These are phyloP conservation scores for Paracoccidioides brasiliensis DNA, from an alignment of 2,329 filamentous ascomycete species.

Conservation along the genomic window DNA sequence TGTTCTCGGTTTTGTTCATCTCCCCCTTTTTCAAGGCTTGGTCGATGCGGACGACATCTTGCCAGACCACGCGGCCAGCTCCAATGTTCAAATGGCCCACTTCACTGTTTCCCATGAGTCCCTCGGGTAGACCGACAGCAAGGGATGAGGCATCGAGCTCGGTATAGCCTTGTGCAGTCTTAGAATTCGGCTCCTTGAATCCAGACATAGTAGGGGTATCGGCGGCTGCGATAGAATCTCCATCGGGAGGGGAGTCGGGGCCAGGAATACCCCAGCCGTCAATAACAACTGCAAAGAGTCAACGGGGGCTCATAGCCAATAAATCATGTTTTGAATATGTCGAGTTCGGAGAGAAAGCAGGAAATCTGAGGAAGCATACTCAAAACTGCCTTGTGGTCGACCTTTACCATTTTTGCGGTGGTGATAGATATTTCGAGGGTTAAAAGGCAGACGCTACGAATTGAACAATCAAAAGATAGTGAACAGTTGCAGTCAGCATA, in stretches of 20 bases:
- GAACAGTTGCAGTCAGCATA: not conserved
- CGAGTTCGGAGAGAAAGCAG: conserved; percentile 10
- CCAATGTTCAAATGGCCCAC: conserved; percentile 98
- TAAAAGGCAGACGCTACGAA: not conserved
- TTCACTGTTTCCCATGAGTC: conserved; percentile 97
- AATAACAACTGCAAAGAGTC: conserved; percentile 66
- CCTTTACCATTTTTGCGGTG: conserved; percentile 45
- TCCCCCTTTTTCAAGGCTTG: conserved; percentile 77
- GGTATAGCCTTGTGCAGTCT: conserved; percentile 70
- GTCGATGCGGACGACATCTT: conserved; percentile 94
- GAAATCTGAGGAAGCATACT: conserved; percentile 35
- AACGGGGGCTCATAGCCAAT: conserved; percentile 9
- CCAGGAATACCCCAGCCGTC: conserved; percentile 93
- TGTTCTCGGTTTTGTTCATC: conserved; percentile 60
- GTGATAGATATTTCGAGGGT: not conserved
- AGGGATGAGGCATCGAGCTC: conserved; percentile 92
- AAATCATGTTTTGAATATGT: conserved; percentile 18
- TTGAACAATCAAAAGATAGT: not conserved
- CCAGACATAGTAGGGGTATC: conserved; percentile 91
- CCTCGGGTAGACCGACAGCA: conserved; percentile 88
- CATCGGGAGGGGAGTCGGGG: conserved; percentile 66
- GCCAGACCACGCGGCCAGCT: conserved; percentile 94
- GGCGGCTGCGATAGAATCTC: conserved; percentile 89
- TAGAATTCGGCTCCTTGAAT: conserved; percentile 53
- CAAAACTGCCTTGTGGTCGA: conserved; percentile 57